Percentiles rank a stretch among this genome's conserved stretches.
Conservation (phyloP, 352 stramenopile genomes). For the Globisporangium nagaii region DNA sequence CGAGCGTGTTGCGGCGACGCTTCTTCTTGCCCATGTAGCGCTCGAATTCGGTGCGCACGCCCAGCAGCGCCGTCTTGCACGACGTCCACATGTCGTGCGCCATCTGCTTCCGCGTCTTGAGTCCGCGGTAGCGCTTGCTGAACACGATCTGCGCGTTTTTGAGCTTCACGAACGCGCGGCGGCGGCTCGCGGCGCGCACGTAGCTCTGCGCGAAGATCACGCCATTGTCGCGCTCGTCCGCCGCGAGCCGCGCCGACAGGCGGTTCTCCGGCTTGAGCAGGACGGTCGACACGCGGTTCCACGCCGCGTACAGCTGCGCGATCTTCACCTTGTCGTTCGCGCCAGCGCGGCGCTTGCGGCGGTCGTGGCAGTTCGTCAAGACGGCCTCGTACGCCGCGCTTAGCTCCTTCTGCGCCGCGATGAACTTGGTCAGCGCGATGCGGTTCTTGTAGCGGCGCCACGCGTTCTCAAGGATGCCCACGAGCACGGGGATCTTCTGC, state of each 20-base stretch:
- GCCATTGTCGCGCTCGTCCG: slow-evolving; percentile 59
- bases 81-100: slow-evolving; percentile 55
- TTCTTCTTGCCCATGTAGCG: slow-evolving; percentile 84
- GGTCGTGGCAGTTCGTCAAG: slow-evolving; percentile 61
- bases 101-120: slow-evolving; percentile 73
- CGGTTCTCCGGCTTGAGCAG: slow-evolving; percentile 46
- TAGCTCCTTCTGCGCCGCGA: slow-evolving; percentile 48
- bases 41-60: slow-evolving; percentile 81
- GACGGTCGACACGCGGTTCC: slow-evolving; percentile 47
- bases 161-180: slow-evolving; percentile 48
- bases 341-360: slow-evolving; percentile 50
- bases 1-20: slow-evolving; percentile 71
- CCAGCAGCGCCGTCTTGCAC: slow-evolving; percentile 68
- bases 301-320: slow-evolving; percentile 50
- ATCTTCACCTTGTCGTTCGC: slow-evolving; percentile 52
- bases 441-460: slow-evolving; percentile 84
- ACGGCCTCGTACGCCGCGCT: slow-evolving; percentile 42
- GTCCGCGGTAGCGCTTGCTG: slow-evolving; percentile 67
- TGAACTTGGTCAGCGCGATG: slow-evolving; percentile 49
- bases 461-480: slow-evolving; percentile 81
- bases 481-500: slow-evolving; percentile 67
- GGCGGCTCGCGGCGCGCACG: slow-evolving; percentile 42
- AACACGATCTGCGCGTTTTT: slow-evolving; percentile 67
- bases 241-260: slow-evolving; percentile 35
- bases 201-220: slow-evolving; percentile 77